phyloP scores from a whole-genome alignment of 805 yeast genomes.

The Komagataella mondaviorum region DNA sequence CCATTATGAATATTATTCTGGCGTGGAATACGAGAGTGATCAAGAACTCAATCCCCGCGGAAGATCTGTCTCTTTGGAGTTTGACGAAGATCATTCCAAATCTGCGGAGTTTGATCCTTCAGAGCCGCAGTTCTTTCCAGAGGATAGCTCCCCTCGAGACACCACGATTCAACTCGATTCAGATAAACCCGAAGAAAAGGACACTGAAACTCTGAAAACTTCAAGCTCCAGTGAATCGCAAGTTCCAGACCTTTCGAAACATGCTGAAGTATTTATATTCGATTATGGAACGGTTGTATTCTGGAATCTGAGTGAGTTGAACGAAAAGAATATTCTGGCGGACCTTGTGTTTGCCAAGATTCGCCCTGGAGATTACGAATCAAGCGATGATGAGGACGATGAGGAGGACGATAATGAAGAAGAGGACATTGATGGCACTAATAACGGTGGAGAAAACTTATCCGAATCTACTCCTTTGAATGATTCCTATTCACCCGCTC shows the following conservation, averaged over 20 bases:
- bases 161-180: conserved; percentile 2
- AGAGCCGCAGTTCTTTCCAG: conserved; percentile 81
- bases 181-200: neutral
- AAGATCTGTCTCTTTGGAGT: neutral
- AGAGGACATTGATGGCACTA: conserved; percentile 2
- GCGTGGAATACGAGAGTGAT: conserved; percentile 29
- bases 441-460: conserved; percentile 1
- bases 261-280: conserved; percentile 82
- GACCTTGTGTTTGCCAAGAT: conserved; percentile 65
- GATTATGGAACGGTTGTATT: conserved; percentile 94
- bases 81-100: conserved; percentile 17
- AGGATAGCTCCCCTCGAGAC: conserved; percentile 19
- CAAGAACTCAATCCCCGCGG: neutral
- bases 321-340: conserved; percentile 87
- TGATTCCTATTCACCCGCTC: conserved; percentile 1
- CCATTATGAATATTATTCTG: conserved; percentile 82
- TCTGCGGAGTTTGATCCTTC: conserved; percentile 73
- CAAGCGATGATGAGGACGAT: conserved; percentile 22
- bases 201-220: neutral
- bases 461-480: neutral
- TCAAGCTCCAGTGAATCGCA: conserved; percentile 6
- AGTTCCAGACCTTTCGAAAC: conserved; percentile 36
- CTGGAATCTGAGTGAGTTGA: conserved; percentile 90
- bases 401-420: conserved; percentile 21
- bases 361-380: conserved; percentile 26